phyloP scores from a whole-genome alignment of 108 stramenopile genomes.

The Nitzschia putrida region DNA sequence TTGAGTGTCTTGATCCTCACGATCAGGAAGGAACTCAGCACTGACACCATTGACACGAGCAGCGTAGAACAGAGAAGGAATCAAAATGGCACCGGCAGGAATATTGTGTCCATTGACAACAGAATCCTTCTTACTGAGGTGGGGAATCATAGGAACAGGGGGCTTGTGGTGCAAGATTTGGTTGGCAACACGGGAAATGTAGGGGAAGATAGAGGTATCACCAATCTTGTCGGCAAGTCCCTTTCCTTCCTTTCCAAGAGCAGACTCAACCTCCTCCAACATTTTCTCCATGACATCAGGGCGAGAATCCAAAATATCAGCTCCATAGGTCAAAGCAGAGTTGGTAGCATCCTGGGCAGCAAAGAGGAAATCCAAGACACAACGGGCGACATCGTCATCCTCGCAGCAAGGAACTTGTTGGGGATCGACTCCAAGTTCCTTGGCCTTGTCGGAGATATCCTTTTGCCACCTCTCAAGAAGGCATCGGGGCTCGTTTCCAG shows the following conservation, averaged over 20 bases:
- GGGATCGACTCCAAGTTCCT: conserved; percentile 3
- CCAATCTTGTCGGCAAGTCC: background rate
- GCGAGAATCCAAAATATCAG: conserved; percentile 16
- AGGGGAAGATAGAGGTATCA: background rate
- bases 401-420: conserved; percentile 17
- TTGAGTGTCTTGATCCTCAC: conserved; percentile 25
- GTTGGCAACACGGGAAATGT: conserved; percentile 20
- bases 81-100: conserved; percentile 19
- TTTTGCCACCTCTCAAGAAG: conserved; percentile 22
- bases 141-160: conserved; percentile 39
- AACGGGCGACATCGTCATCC: conserved; percentile 22
- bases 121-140: conserved; percentile 1
- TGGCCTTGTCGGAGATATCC: conserved; percentile 11
- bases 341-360: conserved; percentile 40
- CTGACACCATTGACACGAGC: conserved; percentile 11
- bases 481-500: conserved; percentile 30
- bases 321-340: conserved; percentile 17
- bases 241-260: background rate
- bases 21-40: conserved; percentile 17
- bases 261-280: conserved; percentile 13
- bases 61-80: conserved; percentile 23
- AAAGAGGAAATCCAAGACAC: conserved; percentile 32
- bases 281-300: conserved; percentile 19
- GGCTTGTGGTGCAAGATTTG: conserved; percentile 41
- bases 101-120: conserved; percentile 7